A percentile compares a stretch with the other conserved stretches of the same genome.
Conservation (phyloP, 257 asterid species). For the Solanum paucissectum region DNA sequence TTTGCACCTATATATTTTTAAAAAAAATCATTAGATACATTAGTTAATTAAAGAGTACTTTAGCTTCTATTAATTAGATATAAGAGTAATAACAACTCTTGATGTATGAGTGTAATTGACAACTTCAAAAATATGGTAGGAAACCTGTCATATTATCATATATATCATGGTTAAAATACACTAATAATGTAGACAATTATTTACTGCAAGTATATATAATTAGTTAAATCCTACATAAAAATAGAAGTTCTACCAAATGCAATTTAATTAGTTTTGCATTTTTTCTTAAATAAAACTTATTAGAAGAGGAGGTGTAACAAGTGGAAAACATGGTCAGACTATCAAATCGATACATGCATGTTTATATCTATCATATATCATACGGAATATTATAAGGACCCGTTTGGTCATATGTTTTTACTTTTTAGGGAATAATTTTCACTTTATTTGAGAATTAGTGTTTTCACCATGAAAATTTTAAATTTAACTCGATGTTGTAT, state of each 20-base stretch:
- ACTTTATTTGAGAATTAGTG: not conserved
- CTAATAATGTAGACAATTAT: not conserved
- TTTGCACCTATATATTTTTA: not conserved
- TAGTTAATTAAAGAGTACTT: not conserved
- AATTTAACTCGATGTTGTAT: not conserved
- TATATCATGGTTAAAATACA: not conserved
- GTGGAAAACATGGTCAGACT: not conserved
- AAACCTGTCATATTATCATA: not conserved
- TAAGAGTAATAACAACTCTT: not conserved
- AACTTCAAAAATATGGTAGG: not conserved
- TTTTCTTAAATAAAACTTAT: not conserved
- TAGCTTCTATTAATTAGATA: not conserved
- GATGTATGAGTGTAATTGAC: not conserved
- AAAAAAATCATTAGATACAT: not conserved
- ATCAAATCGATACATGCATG: not conserved
- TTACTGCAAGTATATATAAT: not conserved
- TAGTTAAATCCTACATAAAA: not conserved
- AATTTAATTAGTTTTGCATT: not conserved
- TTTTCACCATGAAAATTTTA: not conserved
- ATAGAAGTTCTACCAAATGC: not conserved
- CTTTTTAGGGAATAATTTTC: not conserved
- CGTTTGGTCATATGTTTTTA: not conserved
- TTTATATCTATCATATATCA: not conserved
- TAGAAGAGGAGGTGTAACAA: not conserved
- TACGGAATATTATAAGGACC: not conserved